Percentiles rank a stretch among this genome's conserved stretches.
These are phyloP conservation scores for Suillus occidentalis DNA, from an alignment of 768 basidiomycete species.

Conservation along the genomic window DNA sequence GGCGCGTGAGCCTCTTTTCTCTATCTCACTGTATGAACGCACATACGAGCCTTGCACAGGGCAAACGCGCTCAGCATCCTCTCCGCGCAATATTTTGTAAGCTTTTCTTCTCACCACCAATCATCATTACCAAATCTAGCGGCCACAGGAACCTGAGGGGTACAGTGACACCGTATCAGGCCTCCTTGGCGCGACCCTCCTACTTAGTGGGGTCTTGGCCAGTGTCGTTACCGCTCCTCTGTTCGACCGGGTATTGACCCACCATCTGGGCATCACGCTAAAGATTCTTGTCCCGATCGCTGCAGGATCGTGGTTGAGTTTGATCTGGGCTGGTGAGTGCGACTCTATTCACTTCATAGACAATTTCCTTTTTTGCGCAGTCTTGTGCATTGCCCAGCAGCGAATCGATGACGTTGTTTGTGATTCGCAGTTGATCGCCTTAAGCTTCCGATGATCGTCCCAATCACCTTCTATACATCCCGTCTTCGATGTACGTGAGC, in stretches of 20 bases:
- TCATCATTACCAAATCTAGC: background rate
- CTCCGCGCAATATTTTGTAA: slow-evolving; percentile 66
- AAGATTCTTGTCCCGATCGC: slow-evolving; percentile 64
- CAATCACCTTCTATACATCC: background rate
- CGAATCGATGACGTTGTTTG: background rate
- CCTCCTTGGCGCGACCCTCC: slow-evolving; percentile 65
- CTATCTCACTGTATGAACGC: slow-evolving; percentile 3
- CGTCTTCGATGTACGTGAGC: background rate
- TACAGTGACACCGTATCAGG: slow-evolving; percentile 69
- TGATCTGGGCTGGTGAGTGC: slow-evolving; percentile 77
- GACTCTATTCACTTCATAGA: background rate
- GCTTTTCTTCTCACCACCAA: slow-evolving; percentile 18
- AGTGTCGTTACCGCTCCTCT: slow-evolving; percentile 70
- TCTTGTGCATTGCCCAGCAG: background rate
- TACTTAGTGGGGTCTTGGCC: slow-evolving; percentile 69
- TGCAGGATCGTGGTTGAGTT: slow-evolving; percentile 62
- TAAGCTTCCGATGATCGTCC: background rate
- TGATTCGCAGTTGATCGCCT: background rate
- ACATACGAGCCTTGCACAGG: slow-evolving; percentile 31
- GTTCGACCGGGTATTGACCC: slow-evolving; percentile 81
- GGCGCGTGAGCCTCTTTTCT: slow-evolving; percentile 48
- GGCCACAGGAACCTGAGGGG: slow-evolving; percentile 62
- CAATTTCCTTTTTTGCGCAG: background rate
- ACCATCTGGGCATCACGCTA: slow-evolving; percentile 59
- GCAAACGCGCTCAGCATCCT: slow-evolving; percentile 65